Base-by-base conservation (phyloP, 768 basidiomycete species). In the Gyrodon lividus region DNA sequence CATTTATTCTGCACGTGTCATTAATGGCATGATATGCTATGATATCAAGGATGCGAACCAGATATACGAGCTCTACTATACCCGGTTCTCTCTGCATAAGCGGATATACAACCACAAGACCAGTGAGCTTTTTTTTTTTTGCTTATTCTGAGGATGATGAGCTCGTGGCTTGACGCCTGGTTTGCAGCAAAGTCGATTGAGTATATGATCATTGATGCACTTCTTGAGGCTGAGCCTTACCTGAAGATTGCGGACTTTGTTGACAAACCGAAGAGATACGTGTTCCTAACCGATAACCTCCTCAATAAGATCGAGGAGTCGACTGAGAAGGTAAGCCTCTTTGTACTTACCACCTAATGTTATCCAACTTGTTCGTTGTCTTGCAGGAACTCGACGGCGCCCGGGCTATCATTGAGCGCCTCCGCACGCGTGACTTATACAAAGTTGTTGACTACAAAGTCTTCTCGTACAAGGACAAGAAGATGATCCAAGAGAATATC, bases 51-150 rank as follows among this genome's bases (percentile, higher is more conserved):
- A 92, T 50, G 83, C 83, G 0, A 86, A 88, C 59, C 79, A 82
- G 43, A 75, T 93, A 2, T 87, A 86, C 55, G 84, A 88, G 50
- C 76, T 93, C 3, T 91, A 82, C 55, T 77, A 81, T 28, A 82
- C 83, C 2, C 78, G 90, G 3, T 92, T 89, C 62, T 86, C 80
- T 33, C 71, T 92, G n/a, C 89, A 91, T 68, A 92, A 91, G 62
- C 78, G 77, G 6, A 77, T 90, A n/a, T 93, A 92, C 57, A 84
- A 81, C 53, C 90, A 92, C 66, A 91, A 91, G 64, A 81, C 31
- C 13, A 31, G 31, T 31, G 13, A 13, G 31, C 5, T 31, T 12
- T 12, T 31, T 14, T 31, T 31, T 12, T 12, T 31, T 14, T 31
- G 31, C 31, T 31, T 31, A 14, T 5, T 13, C 10, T 31, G 31